Evolutionary conservation across 2,329 filamentous ascomycete genomes (phyloP).

Genomic region (Samsoniella hepiali): DNA sequence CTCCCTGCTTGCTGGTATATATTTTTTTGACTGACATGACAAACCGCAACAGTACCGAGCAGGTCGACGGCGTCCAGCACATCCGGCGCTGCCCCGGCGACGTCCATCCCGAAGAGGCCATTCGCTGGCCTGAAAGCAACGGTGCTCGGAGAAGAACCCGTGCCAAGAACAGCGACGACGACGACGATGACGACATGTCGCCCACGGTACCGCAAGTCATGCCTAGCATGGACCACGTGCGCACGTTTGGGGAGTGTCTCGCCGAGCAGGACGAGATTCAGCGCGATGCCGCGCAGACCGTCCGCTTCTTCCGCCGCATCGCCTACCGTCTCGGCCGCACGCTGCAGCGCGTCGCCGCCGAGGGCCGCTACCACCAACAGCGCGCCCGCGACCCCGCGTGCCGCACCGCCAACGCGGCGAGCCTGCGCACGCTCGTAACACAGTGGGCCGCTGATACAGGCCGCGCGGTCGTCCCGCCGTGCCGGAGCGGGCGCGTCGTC

Average conservation of each 20-base stretch:
- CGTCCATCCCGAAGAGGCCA: constrained; percentile 25
- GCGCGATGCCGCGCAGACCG: constrained; percentile 17
- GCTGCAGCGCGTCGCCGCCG: constrained; percentile 21
- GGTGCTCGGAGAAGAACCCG: not conserved
- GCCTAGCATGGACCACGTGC: constrained; percentile 21
- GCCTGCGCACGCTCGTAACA: constrained; percentile 19
- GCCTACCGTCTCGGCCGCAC: constrained; percentile 41
- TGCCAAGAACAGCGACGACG: constrained; percentile 1
- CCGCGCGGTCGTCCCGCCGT: not conserved
- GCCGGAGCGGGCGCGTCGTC: constrained; percentile 21
- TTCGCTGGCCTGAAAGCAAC: constrained; percentile 21
- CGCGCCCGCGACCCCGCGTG: constrained; percentile 19
- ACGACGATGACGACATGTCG: not conserved
- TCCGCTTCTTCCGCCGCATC: constrained; percentile 28
- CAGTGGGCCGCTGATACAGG: constrained; percentile 23
- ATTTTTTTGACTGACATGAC: not conserved
- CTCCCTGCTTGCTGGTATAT: not conserved
- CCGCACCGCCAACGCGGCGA: constrained; percentile 19
- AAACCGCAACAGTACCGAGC: not conserved
- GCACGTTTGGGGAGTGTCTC: not conserved
- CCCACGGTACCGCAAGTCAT: constrained; percentile 16
- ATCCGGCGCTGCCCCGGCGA: constrained; percentile 6
- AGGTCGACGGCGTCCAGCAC: not conserved
- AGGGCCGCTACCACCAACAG: constrained; percentile 12
- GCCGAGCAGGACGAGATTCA: not conserved